These are phyloP conservation scores for Alternaria viburni DNA, from an alignment of 2,329 filamentous ascomycete genomes.

Conservation along the genomic window DNA sequence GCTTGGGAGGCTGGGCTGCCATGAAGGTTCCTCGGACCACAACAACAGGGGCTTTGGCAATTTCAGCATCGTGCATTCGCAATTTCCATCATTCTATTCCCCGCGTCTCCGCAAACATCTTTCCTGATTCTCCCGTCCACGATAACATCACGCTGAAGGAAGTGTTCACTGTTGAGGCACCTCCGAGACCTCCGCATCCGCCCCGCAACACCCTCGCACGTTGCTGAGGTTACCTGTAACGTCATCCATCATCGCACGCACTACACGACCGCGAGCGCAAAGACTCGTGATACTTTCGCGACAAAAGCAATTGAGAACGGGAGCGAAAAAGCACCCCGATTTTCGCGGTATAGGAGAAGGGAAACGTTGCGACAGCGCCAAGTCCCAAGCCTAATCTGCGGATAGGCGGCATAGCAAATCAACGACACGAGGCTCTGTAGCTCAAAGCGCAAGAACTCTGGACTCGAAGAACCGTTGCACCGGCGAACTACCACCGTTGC, in stretches of 20 bases:
- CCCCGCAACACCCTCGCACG: conserved; percentile 15
- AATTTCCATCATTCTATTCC: background rate
- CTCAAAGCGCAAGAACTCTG: background rate
- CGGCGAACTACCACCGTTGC: background rate
- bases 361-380: conserved; percentile 14
- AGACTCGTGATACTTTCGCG: background rate
- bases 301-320: background rate
- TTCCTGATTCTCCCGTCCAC: background rate
- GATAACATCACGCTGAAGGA: background rate
- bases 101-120: background rate
- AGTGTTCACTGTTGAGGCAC: conserved; percentile 1
- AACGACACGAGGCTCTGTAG: background rate
- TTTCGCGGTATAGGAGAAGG: background rate
- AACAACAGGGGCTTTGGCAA: conserved; percentile 11
- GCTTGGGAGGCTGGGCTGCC: conserved; percentile 1
- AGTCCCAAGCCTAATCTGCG: conserved; percentile 12
- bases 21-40: conserved; percentile 8
- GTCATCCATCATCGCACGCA: conserved; percentile 16
- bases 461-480: background rate
- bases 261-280: conserved; percentile 8
- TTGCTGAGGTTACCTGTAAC: conserved; percentile 16
- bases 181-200: conserved; percentile 21
- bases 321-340: background rate
- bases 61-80: background rate
- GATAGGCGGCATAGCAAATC: conserved; percentile 15